Percentiles rank a stretch among this genome's conserved stretches.
These are phyloP conservation scores for Ophiostoma pallidulum DNA, from an alignment of 2,329 filamentous ascomycete genomes.

Conservation along the genomic window DNA sequence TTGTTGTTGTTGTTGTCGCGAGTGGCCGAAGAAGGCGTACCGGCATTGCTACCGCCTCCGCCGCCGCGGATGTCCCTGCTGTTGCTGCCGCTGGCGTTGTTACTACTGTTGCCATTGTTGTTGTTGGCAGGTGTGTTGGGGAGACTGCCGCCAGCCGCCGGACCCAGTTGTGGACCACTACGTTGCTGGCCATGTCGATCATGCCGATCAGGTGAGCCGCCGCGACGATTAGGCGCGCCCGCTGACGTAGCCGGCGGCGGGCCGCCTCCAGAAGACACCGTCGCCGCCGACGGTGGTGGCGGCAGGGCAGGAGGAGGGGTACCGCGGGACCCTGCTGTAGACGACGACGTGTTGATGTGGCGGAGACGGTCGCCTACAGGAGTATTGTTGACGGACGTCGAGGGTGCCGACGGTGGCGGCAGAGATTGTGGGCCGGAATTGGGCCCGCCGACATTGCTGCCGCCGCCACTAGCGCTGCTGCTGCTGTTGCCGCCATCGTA, in stretches of 20 bases:
- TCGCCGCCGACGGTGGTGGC: not conserved
- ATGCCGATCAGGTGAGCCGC: no score
- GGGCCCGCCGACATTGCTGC: not conserved
- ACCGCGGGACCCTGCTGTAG: not conserved
- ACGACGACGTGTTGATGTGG: not conserved
- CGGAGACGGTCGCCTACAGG: constrained; percentile 15
- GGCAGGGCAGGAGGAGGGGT: not conserved
- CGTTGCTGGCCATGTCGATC: no score
- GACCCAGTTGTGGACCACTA: no score
- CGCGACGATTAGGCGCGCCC: no score
- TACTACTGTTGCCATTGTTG: not conserved
- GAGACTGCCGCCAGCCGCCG: not conserved
- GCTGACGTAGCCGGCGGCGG: no score
- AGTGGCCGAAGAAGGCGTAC: not conserved
- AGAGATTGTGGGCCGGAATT: not conserved
- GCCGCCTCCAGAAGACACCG: no score
- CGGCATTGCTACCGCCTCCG: not conserved
- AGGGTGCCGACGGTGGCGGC: not conserved
- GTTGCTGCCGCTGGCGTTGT: no score
- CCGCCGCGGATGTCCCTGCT: constrained; percentile 17
- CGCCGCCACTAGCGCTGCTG: not conserved
- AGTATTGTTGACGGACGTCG: constrained; percentile 15
- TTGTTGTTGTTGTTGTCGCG: not conserved
- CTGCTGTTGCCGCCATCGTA: constrained; percentile 15
- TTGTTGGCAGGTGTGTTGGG: constrained; percentile 7